phyloP scores from a whole-genome alignment of 352 stramenopile genomes.

The Pythium grandisporangium region DNA sequence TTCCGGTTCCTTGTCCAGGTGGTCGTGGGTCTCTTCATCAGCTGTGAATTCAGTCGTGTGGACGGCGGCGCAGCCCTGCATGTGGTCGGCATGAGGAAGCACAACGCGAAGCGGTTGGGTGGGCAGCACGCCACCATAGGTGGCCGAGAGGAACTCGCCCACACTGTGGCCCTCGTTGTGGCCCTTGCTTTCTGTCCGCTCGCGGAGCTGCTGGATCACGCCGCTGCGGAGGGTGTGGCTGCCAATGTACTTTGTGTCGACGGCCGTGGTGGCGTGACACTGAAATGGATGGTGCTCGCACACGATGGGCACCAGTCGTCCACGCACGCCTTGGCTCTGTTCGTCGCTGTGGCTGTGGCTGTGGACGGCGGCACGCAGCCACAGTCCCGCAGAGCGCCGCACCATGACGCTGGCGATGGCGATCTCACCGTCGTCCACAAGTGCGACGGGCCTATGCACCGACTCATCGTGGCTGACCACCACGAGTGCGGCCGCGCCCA shows the following conservation, averaged over 20 bases:
- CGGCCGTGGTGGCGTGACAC: slow-evolving; percentile 19
- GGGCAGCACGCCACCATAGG: slow-evolving; percentile 36
- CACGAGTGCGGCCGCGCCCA: slow-evolving; percentile 37
- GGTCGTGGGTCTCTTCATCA: too few relatives aligned
- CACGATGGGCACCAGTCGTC: slow-evolving; percentile 39
- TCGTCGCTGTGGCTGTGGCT: too few relatives aligned
- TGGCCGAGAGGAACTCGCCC: slow-evolving; percentile 39
- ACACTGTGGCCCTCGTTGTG: too few relatives aligned
- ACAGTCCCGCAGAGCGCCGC: slow-evolving; percentile 30
- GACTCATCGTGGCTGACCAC: slow-evolving; percentile 40
- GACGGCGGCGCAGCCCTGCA: too few relatives aligned
- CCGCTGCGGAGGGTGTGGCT: slow-evolving; percentile 20
- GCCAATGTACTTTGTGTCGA: slow-evolving; percentile 31
- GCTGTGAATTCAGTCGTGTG: too few relatives aligned
- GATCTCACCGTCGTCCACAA: slow-evolving; percentile 33
- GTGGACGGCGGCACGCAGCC: slow-evolving; percentile 27
- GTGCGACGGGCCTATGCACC: slow-evolving; percentile 24
- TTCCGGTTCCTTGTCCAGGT: too few relatives aligned
- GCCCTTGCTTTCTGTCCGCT: too few relatives aligned
- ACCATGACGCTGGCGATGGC: slow-evolving; percentile 54
- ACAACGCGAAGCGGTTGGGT: slow-evolving; percentile 14
- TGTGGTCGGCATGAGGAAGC: too few relatives aligned
- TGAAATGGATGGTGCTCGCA: slow-evolving; percentile 37
- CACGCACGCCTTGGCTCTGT: slow-evolving; percentile 19
- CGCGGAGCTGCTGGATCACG: slow-evolving; percentile 12